Evolutionary conservation across 257 asterid species (phyloP).

Genomic region (Capsicum baccatum): DNA sequence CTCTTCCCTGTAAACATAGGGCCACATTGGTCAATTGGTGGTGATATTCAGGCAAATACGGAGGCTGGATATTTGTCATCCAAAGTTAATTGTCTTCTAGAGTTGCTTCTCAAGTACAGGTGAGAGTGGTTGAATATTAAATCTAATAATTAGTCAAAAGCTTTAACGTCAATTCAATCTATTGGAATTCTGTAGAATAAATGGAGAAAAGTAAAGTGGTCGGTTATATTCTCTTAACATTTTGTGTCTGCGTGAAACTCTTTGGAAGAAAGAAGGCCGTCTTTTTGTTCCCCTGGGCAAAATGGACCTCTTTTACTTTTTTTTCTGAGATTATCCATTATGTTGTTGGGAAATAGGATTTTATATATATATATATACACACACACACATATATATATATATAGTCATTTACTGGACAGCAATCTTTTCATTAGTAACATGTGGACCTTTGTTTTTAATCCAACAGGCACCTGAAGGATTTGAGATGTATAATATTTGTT

Average conservation of each 20-base stretch:
- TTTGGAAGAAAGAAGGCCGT: too few relatives aligned
- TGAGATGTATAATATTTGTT: conserved; percentile 86
- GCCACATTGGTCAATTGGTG: conserved; percentile 40
- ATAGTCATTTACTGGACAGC: neutral
- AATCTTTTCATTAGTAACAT: neutral
- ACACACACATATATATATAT: too few relatives aligned
- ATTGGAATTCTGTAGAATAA: neutral
- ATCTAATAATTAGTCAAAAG: neutral
- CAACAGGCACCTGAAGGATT: conserved; percentile 58
- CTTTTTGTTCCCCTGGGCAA: too few relatives aligned
- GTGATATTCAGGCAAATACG: conserved; percentile 43
- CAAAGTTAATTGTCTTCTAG: conserved; percentile 62
- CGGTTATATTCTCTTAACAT: neutral
- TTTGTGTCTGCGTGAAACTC: neutral
- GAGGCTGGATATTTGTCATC: conserved; percentile 62
- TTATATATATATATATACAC: neutral
- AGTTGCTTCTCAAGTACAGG: conserved; percentile 83
- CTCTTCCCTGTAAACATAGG: conserved; percentile 41
- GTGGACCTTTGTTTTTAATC: neutral
- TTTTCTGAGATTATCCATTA: too few relatives aligned
- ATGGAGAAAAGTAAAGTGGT: neutral
- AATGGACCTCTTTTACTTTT: too few relatives aligned
- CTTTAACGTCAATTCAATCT: neutral
- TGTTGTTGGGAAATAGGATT: neutral
- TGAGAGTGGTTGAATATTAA: conserved; percentile 7